A percentile compares a stretch with the other conserved stretches of the same genome.
Conservation (phyloP, 2,329 filamentous ascomycete species). For the Aureobasidium sp. region DNA sequence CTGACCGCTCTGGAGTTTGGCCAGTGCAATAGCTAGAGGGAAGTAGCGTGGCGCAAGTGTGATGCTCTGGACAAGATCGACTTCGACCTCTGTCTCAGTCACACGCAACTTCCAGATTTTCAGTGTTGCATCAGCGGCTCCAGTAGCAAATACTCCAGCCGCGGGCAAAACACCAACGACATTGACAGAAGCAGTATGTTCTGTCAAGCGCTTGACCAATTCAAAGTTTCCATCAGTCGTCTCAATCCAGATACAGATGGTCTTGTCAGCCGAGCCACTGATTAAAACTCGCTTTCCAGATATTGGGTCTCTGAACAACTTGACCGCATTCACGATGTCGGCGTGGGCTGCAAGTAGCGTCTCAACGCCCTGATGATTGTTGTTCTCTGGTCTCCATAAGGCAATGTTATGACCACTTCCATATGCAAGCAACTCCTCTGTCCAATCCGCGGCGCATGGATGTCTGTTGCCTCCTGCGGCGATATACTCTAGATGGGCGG, state of each 20-base stretch:
- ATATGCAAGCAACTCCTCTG: constrained; percentile 68
- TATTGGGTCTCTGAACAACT: constrained; percentile 57
- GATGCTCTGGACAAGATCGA: constrained; percentile 61
- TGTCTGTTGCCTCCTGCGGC: constrained; percentile 86
- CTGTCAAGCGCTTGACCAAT: constrained; percentile 46
- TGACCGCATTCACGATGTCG: constrained; percentile 74
- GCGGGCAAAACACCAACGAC: constrained; percentile 43
- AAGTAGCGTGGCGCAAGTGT: constrained; percentile 71
- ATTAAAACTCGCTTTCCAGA: constrained; percentile 54
- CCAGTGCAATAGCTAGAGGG: constrained; percentile 68
- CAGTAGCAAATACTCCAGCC: constrained; percentile 48
- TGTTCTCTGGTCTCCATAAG: constrained; percentile 67
- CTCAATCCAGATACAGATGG: constrained; percentile 57
- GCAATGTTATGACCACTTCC: constrained; percentile 85
- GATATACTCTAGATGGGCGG: constrained; percentile 40
- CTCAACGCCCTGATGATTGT: constrained; percentile 51
- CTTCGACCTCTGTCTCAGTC: constrained; percentile 18
- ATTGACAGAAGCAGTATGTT: constrained; percentile 72
- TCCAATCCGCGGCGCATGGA: constrained; percentile 84
- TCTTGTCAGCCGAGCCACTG: constrained; percentile 75
- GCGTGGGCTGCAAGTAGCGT: constrained; percentile 61
- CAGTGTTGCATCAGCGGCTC: constrained; percentile 56
- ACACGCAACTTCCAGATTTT: constrained; percentile 60
- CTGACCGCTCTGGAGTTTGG: constrained; percentile 45
- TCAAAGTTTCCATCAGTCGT: constrained; percentile 31